Conservation (phyloP, 2,329 filamentous ascomycete genomes). For the Knufia fluminis region DNA sequence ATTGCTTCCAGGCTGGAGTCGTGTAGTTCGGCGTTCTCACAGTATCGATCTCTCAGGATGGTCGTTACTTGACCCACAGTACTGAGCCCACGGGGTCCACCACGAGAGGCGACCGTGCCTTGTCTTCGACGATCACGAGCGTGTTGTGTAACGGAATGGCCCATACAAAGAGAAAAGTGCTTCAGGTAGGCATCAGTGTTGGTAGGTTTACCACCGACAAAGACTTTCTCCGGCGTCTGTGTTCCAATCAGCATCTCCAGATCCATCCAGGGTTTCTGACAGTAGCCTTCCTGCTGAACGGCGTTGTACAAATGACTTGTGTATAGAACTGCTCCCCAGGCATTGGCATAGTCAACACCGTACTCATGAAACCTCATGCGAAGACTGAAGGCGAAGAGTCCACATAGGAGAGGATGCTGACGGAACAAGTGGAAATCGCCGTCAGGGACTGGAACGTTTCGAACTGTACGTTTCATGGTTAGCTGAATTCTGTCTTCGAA, state of each 20-base stretch:
- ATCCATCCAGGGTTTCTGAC: slow-evolving; percentile 27
- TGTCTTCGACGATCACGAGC: slow-evolving; percentile 20
- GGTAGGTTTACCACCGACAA: slow-evolving; percentile 29
- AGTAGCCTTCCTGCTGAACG: slow-evolving; percentile 23
- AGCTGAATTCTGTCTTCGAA: slow-evolving; percentile 21
- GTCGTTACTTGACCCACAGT: slow-evolving; percentile 26
- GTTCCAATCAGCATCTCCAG: slow-evolving; percentile 30
- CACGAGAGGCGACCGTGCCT: slow-evolving; percentile 21
- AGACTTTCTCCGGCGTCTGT: slow-evolving; percentile 28
- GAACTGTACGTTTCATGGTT: slow-evolving; percentile 10
- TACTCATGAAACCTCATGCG: slow-evolving; percentile 22
- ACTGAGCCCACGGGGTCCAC: slow-evolving; percentile 27
- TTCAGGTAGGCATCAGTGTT: slow-evolving; percentile 29
- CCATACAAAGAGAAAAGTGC: slow-evolving; percentile 33
- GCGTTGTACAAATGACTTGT: slow-evolving; percentile 38
- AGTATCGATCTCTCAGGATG: slow-evolving; percentile 32
- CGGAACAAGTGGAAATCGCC: slow-evolving; percentile 27
- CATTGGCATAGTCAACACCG: slow-evolving; percentile 29
- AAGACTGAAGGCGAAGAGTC: slow-evolving; percentile 31
- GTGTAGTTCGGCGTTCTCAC: slow-evolving; percentile 18
- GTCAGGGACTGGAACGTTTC: background rate
- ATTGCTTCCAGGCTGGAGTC: slow-evolving; percentile 31
- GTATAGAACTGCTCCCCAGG: slow-evolving; percentile 34
- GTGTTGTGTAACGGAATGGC: slow-evolving; percentile 27
- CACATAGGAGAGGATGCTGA: slow-evolving; percentile 32